Conservation (phyloP, 345 rosid species). For the Populus alba region DNA sequence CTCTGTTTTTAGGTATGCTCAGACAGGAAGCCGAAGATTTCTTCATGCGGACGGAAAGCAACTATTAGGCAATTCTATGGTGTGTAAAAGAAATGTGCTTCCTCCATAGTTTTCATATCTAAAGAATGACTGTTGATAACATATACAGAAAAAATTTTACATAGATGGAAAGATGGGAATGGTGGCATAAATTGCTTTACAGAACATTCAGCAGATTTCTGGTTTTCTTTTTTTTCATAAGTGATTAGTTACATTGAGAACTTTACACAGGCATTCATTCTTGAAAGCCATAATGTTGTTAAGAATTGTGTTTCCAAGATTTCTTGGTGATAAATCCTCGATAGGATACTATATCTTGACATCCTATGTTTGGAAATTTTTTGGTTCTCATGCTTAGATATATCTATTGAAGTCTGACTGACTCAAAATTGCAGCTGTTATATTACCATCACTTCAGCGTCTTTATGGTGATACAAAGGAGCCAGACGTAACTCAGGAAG, state of each 20-base stretch:
- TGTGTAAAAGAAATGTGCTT: neutral
- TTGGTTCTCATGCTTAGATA: neutral
- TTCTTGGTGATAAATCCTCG: neutral
- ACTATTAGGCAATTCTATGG: conserved; percentile 30
- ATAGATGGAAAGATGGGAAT: neutral
- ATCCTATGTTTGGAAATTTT: neutral
- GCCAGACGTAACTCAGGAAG: conserved; percentile 10
- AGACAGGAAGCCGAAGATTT: conserved; percentile 22
- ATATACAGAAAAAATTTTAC: neutral
- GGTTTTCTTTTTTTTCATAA: neutral
- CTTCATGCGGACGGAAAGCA: conserved; percentile 24
- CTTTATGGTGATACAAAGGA: conserved; percentile 22
- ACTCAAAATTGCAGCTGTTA: conserved; percentile 22
- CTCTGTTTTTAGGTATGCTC: conserved; percentile 18
- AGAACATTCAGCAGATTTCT: neutral
- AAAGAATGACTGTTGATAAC: neutral
- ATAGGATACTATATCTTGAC: neutral
- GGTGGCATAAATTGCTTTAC: neutral
- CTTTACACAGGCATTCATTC: neutral
- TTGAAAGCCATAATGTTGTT: neutral
- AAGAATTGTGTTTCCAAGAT: neutral
- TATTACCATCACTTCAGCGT: conserved; percentile 29
- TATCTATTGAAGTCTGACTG: neutral
- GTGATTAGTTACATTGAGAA: neutral
- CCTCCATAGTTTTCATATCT: neutral